These are phyloP conservation scores for Begonia loranthoides DNA, from an alignment of 306 rosid genomes.

Conservation along the genomic window DNA sequence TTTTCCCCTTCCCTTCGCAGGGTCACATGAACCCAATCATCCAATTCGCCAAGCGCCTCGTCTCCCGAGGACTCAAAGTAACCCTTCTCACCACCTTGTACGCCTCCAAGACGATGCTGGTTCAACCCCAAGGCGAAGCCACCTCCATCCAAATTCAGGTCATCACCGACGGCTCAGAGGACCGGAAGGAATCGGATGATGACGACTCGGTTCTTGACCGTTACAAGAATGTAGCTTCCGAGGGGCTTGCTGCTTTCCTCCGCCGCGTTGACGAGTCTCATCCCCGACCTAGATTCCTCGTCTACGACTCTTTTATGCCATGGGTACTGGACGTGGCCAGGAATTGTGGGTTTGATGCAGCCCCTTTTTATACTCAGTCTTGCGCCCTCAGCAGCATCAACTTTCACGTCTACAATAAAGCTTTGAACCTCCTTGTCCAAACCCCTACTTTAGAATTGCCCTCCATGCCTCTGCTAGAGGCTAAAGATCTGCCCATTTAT, in stretches of 20 bases:
- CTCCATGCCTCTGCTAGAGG: constrained; percentile 6
- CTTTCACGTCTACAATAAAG: constrained; percentile 5
- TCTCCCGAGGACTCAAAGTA: constrained; percentile 11
- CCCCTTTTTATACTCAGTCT: constrained; percentile 18
- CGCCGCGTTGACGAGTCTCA: too few relatives aligned
- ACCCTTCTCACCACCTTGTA: constrained; percentile 8
- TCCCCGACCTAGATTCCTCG: constrained; percentile 1
- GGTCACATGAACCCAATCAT: constrained; percentile 23
- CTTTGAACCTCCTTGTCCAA: constrained; percentile 3
- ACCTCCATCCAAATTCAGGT: constrained; percentile 1
- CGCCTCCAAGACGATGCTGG: neutral
- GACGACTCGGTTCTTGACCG: neutral
- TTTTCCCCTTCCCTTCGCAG: constrained; percentile 13
- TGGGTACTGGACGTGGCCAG: constrained; percentile 18
- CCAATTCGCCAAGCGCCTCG: constrained; percentile 16
- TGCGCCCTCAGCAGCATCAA: constrained; percentile 5
- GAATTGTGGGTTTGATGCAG: constrained; percentile 10
- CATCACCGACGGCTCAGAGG: constrained; percentile 13
- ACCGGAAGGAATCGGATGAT: neutral
- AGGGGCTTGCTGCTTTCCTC: too few relatives aligned
- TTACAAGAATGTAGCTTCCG: neutral
- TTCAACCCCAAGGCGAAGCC: neutral
- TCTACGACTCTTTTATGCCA: constrained; percentile 17
- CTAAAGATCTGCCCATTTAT: constrained; percentile 5
- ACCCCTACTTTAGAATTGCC: neutral